A percentile compares a stretch with the other conserved stretches of the same genome.
These are phyloP conservation scores for Amaranthus tricolor DNA, from an alignment of 179 eudicot species.

Conservation along the genomic window DNA sequence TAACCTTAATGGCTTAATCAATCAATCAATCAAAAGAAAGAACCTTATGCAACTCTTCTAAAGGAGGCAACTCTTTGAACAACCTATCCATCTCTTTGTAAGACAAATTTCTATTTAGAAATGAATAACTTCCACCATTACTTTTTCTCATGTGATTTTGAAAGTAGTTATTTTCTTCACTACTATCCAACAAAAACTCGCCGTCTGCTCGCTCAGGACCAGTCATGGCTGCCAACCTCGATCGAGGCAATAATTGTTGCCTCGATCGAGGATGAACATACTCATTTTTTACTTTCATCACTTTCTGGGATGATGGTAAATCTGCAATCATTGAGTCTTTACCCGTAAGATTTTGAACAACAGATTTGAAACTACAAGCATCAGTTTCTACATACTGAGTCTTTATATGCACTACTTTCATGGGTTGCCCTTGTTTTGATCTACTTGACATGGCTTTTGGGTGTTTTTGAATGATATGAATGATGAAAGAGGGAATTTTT, in stretches of 20 bases:
- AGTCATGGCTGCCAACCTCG: constrained; percentile 3
- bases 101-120: constrained; percentile 41
- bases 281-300: constrained; percentile 12
- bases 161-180: not conserved
- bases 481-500: not conserved
- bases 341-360: constrained; percentile 54
- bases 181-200: not conserved
- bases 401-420: constrained; percentile 48
- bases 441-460: constrained; percentile 8
- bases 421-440: constrained; percentile 21
- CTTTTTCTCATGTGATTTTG: not conserved
- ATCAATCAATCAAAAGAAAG: constrained; percentile 19
- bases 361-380: constrained; percentile 54
- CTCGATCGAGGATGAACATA: not conserved
- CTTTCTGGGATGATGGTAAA: constrained; percentile 5
- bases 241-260: not conserved
- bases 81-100: constrained; percentile 49
- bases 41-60: constrained; percentile 47
- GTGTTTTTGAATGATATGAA: not conserved
- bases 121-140: constrained; percentile 23
- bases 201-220: not conserved
- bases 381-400: constrained; percentile 53
- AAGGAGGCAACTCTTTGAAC: constrained; percentile 53
- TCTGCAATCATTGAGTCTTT: constrained; percentile 34
- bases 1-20: not conserved